Base-by-base conservation (phyloP, 1,139 yeast species). In the Scheffersomyces cryptocercus region DNA sequence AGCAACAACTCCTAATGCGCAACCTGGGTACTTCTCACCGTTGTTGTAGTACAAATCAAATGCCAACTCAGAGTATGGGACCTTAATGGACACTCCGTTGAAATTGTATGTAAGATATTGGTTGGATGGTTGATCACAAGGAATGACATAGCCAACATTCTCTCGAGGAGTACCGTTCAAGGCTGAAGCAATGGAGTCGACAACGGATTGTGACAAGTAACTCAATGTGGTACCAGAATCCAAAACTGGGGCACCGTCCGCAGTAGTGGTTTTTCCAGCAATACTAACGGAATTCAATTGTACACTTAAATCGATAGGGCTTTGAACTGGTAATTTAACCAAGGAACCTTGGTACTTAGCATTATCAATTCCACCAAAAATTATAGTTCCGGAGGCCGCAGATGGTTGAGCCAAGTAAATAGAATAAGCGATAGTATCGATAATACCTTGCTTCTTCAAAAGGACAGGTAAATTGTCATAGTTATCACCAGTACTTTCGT, bases 21-120 rank as follows among this genome's bases (percentile, higher is more conserved):
- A 9, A 20, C 38, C 36, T 5, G 29, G 4, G 2, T 16, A 16
- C 28, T 32, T 36, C 29, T 36, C 15, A 29, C 48, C 43, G 28
- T 20, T 15, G 26, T 11, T 12, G 29, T 42, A 44, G 35, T 38
- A 29, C n/a, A 42, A 37, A 24, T 36, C 41, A 3, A 37, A 38
- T 13, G 47, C 43, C 53, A 77, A 72, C 46, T 73, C 65, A 20
- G 65, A 56, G 35, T 78, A 54, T 13, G 84, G 75, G 8, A 76
- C 76, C 5, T 61, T 54, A 45, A 82, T 71, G 28, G 63, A 57
- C 11, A 64, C 59, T 24, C 81, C 81, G 42, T 81, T 83, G 60
- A 84, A 82, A 49, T 74, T 69, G 49, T 78, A 65, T 5, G 13
- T 70, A 46, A 29, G 54, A 52, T 28, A 35, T 43, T 30, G 52